Percentiles rank a stretch among this genome's conserved stretches.
These are phyloP conservation scores for Yamadazyma membranifaciens DNA, from an alignment of 1,139 yeast genomes.

Conservation along the genomic window DNA sequence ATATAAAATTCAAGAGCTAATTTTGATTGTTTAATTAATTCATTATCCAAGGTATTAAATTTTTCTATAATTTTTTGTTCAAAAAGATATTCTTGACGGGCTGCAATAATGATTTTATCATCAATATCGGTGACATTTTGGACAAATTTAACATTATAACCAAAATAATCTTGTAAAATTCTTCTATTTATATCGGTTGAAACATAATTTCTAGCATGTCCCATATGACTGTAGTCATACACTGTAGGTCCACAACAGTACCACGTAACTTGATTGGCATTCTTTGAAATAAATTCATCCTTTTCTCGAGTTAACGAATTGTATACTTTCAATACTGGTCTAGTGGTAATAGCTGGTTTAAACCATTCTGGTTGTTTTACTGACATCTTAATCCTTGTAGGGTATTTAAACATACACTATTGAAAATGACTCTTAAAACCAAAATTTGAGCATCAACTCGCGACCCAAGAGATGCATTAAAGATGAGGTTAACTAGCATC, in stretches of 20 bases:
- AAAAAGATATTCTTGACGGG: slow-evolving; percentile 83
- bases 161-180: slow-evolving; percentile 84
- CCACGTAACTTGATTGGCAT: slow-evolving; percentile 75
- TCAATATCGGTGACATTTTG: slow-evolving; percentile 98
- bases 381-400: slow-evolving; percentile 2
- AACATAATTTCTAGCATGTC: slow-evolving; percentile 98
- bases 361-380: slow-evolving; percentile 38
- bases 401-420: slow-evolving; percentile 10
- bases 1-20: slow-evolving; percentile 51
- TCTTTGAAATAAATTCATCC: slow-evolving; percentile 68
- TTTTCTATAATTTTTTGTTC: slow-evolving; percentile 48
- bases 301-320: slow-evolving; percentile 84
- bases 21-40: slow-evolving; percentile 39
- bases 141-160: slow-evolving; percentile 80
- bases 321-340: slow-evolving; percentile 42
- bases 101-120: slow-evolving; percentile 92
- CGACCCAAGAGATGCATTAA: not conserved
- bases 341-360: slow-evolving; percentile 21
- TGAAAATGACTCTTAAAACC: no score
- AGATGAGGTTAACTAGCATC: no score
- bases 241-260: slow-evolving; percentile 99
- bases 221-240: slow-evolving; percentile 97
- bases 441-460: no score
- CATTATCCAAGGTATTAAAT: slow-evolving; percentile 30
- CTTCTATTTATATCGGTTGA: slow-evolving; percentile 91